Base-by-base conservation (phyloP, 371 early-diverging fungal species). In the Mucor plumbeus region DNA sequence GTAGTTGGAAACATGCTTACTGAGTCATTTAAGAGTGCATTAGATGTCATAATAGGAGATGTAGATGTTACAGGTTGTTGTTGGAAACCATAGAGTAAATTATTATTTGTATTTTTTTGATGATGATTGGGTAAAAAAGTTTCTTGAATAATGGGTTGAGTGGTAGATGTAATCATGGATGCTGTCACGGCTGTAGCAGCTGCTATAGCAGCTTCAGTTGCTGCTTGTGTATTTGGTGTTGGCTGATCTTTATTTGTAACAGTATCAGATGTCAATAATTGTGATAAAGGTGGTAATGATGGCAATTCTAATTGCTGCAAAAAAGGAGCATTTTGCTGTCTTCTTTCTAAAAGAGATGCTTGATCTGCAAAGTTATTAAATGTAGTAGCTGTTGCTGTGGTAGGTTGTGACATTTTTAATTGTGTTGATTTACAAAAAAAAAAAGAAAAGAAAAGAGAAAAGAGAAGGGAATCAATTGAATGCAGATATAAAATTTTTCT, bases 241-340 rank as follows among this genome's bases (percentile, higher is more conserved):
- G 58, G 31, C 15, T 64, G 47, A n/a, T 60, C 61, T 41, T 60
- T 14, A 34, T 60, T 21, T 39, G 15, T 3, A n/a, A 11, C n/a
- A 21, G 26, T 40, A 38, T 63, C 61, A 38, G 63, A 67, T 41
- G 65, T 64, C 47, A 81, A 59, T 9, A 81, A 48, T 44, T 77
- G 71, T 15, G 78, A 76, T 19, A 78, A 67, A 10, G 78, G 72
- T 33, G 81, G 78, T 44, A 77, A 50, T 19, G 69, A 73, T 38
- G 77, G 77, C 60, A 78, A 53, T 43, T 75, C 73, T 5, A 80
- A 57, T 48, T 66, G 76, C 33, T 77, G 76, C 7, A 80, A 34
- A 60, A 69, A 80, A 9, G 70, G 64, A 17, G 71, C 65, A 10
- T 40, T 68, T 50, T 80, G 80, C 44, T 80, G 76, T 62, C 81